phyloP scores from a whole-genome alignment of 2,329 filamentous ascomycete genomes.

The Fusarium sp. region DNA sequence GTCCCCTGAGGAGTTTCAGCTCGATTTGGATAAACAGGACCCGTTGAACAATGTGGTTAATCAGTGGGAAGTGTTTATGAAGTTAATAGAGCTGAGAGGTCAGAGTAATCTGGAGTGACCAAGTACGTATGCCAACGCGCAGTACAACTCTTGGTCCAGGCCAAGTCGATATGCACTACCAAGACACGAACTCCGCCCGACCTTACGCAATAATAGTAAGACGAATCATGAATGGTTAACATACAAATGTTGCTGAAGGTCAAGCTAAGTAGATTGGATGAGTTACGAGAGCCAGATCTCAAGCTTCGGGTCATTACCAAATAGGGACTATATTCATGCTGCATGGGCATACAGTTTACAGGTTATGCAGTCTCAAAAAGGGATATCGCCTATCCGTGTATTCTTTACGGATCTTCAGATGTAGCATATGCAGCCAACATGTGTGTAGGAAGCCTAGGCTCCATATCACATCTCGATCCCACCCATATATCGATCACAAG shows the following conservation, averaged over 20 bases:
- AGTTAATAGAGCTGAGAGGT: too few relatives aligned
- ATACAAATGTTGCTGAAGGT: rapidly evolving
- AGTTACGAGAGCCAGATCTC: too few relatives aligned
- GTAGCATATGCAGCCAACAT: not conserved
- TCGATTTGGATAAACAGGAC: rapidly evolving
- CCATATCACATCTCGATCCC: not conserved
- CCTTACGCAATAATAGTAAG: too few relatives aligned
- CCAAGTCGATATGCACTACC: not conserved
- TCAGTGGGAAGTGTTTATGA: rapidly evolving
- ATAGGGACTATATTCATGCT: not conserved
- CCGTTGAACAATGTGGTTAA: rapidly evolving
- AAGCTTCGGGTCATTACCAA: not conserved
- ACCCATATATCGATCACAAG: not conserved
- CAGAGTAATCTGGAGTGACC: too few relatives aligned
- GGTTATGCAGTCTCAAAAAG: not conserved
- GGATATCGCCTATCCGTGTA: not conserved
- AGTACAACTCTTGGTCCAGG: not conserved
- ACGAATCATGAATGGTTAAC: rapidly evolving
- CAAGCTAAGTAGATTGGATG: not conserved
- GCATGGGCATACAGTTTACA: not conserved
- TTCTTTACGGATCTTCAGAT: not conserved
- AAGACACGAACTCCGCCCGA: not conserved
- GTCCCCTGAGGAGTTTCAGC: not conserved
- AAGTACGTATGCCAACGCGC: not conserved
- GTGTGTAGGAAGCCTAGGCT: not conserved